phyloP scores from a whole-genome alignment of 2,329 filamentous ascomycete genomes.

The Westerdykella sp. region DNA sequence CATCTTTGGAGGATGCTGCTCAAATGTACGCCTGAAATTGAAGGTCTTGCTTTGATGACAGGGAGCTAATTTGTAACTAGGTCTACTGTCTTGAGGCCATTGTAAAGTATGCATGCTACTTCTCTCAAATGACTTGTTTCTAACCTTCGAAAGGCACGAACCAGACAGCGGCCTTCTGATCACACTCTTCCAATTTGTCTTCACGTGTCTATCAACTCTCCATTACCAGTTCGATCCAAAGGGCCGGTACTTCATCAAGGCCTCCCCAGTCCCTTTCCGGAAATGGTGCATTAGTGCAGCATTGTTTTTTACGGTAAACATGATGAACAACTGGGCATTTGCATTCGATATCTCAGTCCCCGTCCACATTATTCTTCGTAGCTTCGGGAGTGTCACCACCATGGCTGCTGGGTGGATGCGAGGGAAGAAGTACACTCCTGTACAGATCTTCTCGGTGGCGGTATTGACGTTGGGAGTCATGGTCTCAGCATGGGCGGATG shows the following conservation, averaged over 20 bases:
- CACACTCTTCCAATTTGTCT: constrained; percentile 47
- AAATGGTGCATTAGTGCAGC: constrained; percentile 86
- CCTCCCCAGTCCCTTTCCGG: constrained; percentile 72
- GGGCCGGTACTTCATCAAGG: constrained; percentile 65
- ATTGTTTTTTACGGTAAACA: constrained; percentile 88
- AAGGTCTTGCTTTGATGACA: constrained; percentile 2
- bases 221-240: constrained; percentile 45
- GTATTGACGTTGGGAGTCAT: constrained; percentile 82
- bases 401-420: constrained; percentile 84
- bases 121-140: constrained; percentile 5
- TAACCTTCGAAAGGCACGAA: constrained; percentile 57
- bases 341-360: constrained; percentile 95
- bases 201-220: constrained; percentile 57
- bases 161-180: constrained; percentile 72
- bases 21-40: constrained; percentile 60
- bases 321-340: constrained; percentile 96
- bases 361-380: constrained; percentile 92
- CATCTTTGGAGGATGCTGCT: constrained; percentile 94
- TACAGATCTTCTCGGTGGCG: constrained; percentile 75
- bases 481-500: constrained; percentile 83
- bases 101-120: constrained; percentile 63
- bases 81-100: constrained; percentile 96
- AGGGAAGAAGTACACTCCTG: constrained; percentile 74
- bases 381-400: constrained; percentile 91
- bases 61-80: constrained; percentile 40